Base-by-base conservation (phyloP, 139 green algal species). In the Tetradesmus obliquus region DNA sequence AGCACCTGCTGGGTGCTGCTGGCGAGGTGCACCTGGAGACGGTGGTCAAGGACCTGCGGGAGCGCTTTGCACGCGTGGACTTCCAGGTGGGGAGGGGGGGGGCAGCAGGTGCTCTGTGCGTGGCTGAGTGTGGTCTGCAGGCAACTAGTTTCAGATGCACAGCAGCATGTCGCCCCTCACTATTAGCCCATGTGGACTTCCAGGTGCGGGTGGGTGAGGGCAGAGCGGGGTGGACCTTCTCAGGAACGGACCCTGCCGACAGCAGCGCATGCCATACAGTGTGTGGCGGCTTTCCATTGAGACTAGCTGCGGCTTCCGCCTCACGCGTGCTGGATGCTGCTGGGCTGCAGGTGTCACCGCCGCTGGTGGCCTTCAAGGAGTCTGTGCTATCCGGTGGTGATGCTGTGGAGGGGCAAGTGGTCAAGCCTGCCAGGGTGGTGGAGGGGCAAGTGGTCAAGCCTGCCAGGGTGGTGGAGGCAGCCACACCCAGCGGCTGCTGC, bases 1-100 rank as follows among this genome's bases (percentile, higher is more conserved):
- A 99, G 94, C 95, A 98, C 88, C 96, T 99, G 86, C 82, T 99
- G 53, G 96, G 95, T 51, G 97, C 98, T 20, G 98, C 97, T 87
- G 98, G 98, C 0, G 98, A 99, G 93, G 98, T 99, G 84, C 98
- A 99, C 95, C 92, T 99, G 86, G 97, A 99, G 95, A 99, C 97
- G 5, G 98, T 97, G 90, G 92, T 99, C 79, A 98, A 98, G 92
- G 98, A 99, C 93, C 94, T 99, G 80, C 89, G 90, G 91, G 97
- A 99, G 93, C 91, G 97, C 10, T 99, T 99, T 94, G 98, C 98
- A 1, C 86, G 94, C 6, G 92, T 98, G 1, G 91, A 99, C 91
- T 91, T 99, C 51, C 88, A 96, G 87, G 96, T 98, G 80, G 90
- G 93, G n/a, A 51, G n/a, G 8, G 22, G 72, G 22, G 9, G 8